Base-by-base conservation (phyloP, 148 eudicot species). In the Arctostaphylos glauca region DNA sequence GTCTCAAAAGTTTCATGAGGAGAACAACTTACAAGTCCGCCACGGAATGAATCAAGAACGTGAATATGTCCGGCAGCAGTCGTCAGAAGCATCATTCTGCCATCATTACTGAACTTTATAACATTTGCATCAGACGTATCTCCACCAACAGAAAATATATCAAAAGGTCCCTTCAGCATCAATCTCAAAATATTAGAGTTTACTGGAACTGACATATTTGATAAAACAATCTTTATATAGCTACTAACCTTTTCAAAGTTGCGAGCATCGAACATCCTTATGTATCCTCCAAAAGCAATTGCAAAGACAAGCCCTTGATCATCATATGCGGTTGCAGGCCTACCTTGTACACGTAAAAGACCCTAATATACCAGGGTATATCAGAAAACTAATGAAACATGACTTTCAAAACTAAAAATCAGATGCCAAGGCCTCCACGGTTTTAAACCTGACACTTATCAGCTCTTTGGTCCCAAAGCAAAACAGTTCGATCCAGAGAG, bases 301-400 rank as follows among this genome's bases (percentile, higher is more conserved):
- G 99, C 91, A 94, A 96, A 94, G 47, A 92, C 96, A 67, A 96
- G 89, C 67, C 98, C 99, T 86, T 96, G 99, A 84, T 96, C 98
- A 83, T 94, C 99, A 90, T 96, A 96, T 76, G 93, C 94, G 46
- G 99, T 88, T 76, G 99, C 99, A 81, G 98, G 99, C 87, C 97
- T 88, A 67, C 99, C 98, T 88, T 94, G 97, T 76, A 90, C 98
- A 81, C 92, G 98, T 81, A 96, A 84, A 87, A 94, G 98, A 79
- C 99, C 98, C 99, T 96, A 76, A 52, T 75, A 74, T 38, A 58
- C 15, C 70, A 48, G 38, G 38, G 47, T 66, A 50, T 9, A 68
- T 74, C 21, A 80, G 50, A 7, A 44, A 38, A 9, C 59, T 67
- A 74, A 55, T 5, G 48, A 16, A 83, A 31, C 38, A 31, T 31